Percentiles rank a stretch among this genome's conserved stretches.
phyloP scores from a whole-genome alignment of 2,329 filamentous ascomycete genomes.

The Epichloe typhina region DNA sequence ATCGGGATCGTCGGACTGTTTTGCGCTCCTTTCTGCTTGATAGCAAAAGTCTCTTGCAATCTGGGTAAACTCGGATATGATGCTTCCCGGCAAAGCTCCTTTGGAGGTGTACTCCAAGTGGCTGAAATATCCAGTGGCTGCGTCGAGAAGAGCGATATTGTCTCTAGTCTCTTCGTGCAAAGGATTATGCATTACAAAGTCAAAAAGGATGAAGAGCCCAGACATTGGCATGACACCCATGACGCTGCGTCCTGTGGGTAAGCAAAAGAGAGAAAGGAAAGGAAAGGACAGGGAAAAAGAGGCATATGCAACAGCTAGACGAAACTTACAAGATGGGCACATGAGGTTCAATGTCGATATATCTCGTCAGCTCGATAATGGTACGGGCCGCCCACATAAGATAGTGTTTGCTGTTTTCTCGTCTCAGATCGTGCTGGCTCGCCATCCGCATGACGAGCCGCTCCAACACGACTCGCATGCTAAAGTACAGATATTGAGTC shows the following conservation, averaged over 20 bases:
- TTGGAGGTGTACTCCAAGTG: slow-evolving; percentile 5
- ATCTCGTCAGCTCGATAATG: slow-evolving; percentile 20
- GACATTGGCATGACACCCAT: slow-evolving; percentile 9
- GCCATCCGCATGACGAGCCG: slow-evolving; percentile 17
- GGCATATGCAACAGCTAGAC: fast-evolving
- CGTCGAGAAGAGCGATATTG: slow-evolving; percentile 9
- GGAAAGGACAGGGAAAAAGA: neutral
- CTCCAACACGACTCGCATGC: slow-evolving; percentile 17
- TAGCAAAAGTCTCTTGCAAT: slow-evolving; percentile 1
- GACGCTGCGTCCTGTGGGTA: slow-evolving; percentile 5
- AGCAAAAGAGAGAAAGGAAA: neutral
- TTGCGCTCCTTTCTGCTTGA: slow-evolving; percentile 1
- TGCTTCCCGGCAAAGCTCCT: slow-evolving; percentile 7
- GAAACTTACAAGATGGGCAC: slow-evolving; percentile 20
- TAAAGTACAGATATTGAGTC: slow-evolving; percentile 19
- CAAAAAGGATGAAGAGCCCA: slow-evolving; percentile 12
- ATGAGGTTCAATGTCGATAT: slow-evolving; percentile 20
- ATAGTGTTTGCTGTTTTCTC: slow-evolving; percentile 10
- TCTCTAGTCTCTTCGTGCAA: slow-evolving; percentile 7
- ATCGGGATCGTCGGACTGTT: neutral
- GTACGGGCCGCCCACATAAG: slow-evolving; percentile 19
- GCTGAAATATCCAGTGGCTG: slow-evolving; percentile 9
- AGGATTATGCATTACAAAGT: slow-evolving; percentile 13
- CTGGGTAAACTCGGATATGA: slow-evolving; percentile 4
- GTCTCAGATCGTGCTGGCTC: slow-evolving; percentile 6